These are phyloP conservation scores for Myxozyma udenii DNA, from an alignment of 805 yeast species.

Conservation along the genomic window DNA sequence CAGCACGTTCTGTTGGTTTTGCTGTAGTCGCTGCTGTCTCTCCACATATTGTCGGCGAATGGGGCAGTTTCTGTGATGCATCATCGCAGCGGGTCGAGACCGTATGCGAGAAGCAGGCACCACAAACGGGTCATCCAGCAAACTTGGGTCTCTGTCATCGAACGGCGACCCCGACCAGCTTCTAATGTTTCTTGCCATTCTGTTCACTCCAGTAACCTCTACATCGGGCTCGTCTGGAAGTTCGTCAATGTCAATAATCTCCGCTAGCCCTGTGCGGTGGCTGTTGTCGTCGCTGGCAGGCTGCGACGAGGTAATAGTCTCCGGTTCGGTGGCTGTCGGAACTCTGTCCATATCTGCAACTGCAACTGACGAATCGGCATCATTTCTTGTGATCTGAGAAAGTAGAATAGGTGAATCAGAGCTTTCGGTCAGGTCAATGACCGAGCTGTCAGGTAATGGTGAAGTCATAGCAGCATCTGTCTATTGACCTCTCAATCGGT, in stretches of 20 bases:
- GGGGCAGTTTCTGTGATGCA: neutral
- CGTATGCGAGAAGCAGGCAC: neutral
- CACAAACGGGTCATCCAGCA: neutral
- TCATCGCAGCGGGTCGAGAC: too few species aligned
- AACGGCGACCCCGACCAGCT: neutral
- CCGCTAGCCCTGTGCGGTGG: neutral
- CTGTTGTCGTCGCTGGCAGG: too few species aligned
- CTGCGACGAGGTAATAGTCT: too few species aligned
- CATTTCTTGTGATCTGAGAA: slow-evolving; percentile 1
- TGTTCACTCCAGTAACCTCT: neutral
- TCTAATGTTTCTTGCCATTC: neutral
- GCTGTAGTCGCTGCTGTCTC: neutral
- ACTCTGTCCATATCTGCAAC: too few species aligned
- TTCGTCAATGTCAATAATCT: slow-evolving; percentile 19
- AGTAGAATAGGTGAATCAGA: neutral
- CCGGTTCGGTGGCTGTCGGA: too few species aligned
- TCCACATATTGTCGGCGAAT: neutral
- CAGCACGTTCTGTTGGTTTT: too few species aligned
- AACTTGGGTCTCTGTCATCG: neutral
- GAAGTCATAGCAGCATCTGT: too few species aligned
- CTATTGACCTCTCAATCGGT: too few species aligned
- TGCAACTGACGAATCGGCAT: neutral
- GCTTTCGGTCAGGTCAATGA: neutral
- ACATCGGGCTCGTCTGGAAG: slow-evolving; percentile 6
- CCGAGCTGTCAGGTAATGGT: too few species aligned